Evolutionary conservation across 345 rosid species (phyloP).

Genomic region (Clausena lansium): DNA sequence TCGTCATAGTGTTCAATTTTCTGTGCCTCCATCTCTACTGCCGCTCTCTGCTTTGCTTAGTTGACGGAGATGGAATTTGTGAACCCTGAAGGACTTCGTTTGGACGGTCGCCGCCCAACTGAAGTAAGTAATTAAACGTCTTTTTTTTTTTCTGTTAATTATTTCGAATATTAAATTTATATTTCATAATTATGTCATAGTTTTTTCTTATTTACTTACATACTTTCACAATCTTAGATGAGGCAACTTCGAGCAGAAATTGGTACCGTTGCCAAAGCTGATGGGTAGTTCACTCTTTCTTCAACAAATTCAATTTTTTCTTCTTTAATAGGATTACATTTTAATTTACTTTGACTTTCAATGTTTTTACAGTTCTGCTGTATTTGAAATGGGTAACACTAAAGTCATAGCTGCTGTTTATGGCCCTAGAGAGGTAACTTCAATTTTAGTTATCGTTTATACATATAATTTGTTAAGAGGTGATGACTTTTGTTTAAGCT

Average conservation of each 20-base stretch:
- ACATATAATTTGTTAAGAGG: neutral
- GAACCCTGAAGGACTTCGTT: conserved; percentile 83
- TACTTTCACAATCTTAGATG: conserved; percentile 53
- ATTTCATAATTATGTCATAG: neutral
- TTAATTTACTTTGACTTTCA: neutral
- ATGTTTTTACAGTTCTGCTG: conserved; percentile 56
- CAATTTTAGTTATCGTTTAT: neutral
- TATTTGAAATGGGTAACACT: conserved; percentile 94
- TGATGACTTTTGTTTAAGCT: neutral
- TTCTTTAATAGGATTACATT: neutral
- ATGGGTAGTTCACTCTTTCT: conserved; percentile 46
- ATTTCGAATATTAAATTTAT: neutral
- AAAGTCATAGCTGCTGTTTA: conserved; percentile 94
- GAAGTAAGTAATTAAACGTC: conserved; percentile 39
- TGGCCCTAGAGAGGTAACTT: conserved; percentile 88
- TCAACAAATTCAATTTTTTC: neutral
- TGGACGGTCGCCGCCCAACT: conserved; percentile 80
- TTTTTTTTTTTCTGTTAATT: neutral
- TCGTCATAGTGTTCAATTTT: no score
- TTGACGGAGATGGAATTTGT: conserved; percentile 60
- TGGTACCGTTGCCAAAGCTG: conserved; percentile 73
- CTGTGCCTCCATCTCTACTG: neutral
- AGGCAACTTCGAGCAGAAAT: conserved; percentile 88
- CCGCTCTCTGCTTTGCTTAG: neutral
- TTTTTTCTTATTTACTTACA: no score